Conservation (phyloP, 345 rosid genomes). For the Lepidium sativum region DNA sequence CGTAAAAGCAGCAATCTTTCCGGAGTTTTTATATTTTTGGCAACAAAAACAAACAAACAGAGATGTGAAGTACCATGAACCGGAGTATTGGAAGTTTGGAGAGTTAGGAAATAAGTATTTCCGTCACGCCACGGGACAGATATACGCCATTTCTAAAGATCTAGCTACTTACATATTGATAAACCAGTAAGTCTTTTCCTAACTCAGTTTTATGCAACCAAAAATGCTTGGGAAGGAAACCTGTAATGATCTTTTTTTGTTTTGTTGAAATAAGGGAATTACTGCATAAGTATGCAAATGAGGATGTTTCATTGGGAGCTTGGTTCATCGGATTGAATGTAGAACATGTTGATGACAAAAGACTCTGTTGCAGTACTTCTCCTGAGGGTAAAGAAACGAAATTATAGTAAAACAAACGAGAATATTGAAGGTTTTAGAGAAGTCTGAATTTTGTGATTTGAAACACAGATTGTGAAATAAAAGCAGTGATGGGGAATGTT, state of each 20-base stretch:
- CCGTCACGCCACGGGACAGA: slow-evolving; percentile 85
- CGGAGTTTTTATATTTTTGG: neutral
- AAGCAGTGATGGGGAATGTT: slow-evolving; percentile 41
- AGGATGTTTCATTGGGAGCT: slow-evolving; percentile 54
- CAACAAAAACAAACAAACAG: slow-evolving; percentile 22
- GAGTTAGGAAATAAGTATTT: slow-evolving; percentile 67
- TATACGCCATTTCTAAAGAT: slow-evolving; percentile 83
- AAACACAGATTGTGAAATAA: slow-evolving; percentile 61
- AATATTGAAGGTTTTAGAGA: no score
- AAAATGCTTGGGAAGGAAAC: no score
- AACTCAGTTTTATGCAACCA: no score
- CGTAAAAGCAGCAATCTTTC: neutral
- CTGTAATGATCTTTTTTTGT: neutral
- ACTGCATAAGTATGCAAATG: slow-evolving; percentile 55
- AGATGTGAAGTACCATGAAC: slow-evolving; percentile 83
- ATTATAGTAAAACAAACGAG: no score
- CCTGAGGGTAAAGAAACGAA: no score
- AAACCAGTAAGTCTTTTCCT: slow-evolving; percentile 52
- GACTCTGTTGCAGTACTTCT: slow-evolving; percentile 70
- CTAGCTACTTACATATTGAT: slow-evolving; percentile 62
- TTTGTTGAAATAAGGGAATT: slow-evolving; percentile 34
- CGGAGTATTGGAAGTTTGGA: slow-evolving; percentile 90
- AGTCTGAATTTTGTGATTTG: neutral
- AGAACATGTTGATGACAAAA: slow-evolving; percentile 45
- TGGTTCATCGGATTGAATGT: slow-evolving; percentile 58